Percentiles rank a stretch among this genome's conserved stretches.
Conservation (phyloP, 1,139 yeast species). For the Zygotorulaspora mrakii region DNA sequence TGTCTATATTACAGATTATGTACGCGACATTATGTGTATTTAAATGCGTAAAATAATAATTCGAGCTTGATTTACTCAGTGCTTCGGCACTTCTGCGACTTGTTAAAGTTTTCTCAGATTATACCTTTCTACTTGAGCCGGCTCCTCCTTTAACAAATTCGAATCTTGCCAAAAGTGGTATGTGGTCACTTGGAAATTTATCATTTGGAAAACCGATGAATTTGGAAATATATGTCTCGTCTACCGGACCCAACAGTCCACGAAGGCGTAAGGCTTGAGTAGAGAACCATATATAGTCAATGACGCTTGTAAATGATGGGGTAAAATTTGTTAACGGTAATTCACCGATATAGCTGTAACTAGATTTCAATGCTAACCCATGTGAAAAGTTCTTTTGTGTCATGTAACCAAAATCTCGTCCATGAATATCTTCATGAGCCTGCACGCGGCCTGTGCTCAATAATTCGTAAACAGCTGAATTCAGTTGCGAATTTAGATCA, state of each 20-base stretch:
- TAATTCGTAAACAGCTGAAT: constrained; percentile 89
- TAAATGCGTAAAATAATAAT: not conserved
- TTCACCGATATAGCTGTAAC: constrained; percentile 81
- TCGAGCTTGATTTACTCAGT: not conserved
- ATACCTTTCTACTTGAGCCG: constrained; percentile 32
- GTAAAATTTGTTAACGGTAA: constrained; percentile 92
- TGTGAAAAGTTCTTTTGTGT: constrained; percentile 88
- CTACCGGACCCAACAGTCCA: constrained; percentile 83
- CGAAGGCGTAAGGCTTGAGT: constrained; percentile 73
- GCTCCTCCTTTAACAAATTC: constrained; percentile 56
- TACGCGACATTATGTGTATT: constrained; percentile 8
- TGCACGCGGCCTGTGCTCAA: constrained; percentile 74
- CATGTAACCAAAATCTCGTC: constrained; percentile 85
- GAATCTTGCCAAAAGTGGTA: constrained; percentile 75
- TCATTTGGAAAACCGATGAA: constrained; percentile 93
- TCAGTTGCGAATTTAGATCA: constrained; percentile 85
- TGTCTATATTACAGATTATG: constrained; percentile 13
- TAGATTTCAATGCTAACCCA: constrained; percentile 74
- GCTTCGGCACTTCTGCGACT: not conserved
- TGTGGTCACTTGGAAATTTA: constrained; percentile 91
- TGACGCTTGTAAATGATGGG: constrained; percentile 87
- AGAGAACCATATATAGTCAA: constrained; percentile 95
- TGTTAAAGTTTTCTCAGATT: not conserved
- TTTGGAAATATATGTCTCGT: constrained; percentile 66
- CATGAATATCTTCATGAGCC: constrained; percentile 75